Percentiles rank a stretch among this genome's conserved stretches.
Evolutionary conservation across 441 rosid species (phyloP).

Genomic region (Pelargonium citronellum): DNA sequence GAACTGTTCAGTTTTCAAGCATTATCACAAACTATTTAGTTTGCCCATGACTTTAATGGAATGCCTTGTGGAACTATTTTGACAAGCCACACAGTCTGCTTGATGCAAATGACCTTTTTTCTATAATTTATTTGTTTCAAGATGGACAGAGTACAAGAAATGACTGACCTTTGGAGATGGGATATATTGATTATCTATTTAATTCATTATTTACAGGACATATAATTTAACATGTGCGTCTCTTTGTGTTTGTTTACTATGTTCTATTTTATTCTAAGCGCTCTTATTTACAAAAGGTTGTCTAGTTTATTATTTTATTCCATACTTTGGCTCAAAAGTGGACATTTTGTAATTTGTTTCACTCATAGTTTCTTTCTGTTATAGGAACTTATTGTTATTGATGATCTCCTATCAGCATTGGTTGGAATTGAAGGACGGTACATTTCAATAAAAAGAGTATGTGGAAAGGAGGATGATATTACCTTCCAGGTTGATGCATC

Average conservation of each 20-base stretch:
- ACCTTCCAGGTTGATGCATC: constrained; percentile 79
- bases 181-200: not conserved
- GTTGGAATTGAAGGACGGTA: constrained; percentile 91
- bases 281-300: not conserved
- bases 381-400: constrained; percentile 86
- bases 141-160: not conserved
- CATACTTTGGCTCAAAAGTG: not conserved
- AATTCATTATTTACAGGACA: not conserved
- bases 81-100: too few relatives aligned
- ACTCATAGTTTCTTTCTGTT: constrained; percentile 17
- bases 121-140: not conserved
- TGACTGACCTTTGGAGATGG: not conserved
- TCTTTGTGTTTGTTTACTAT: not conserved
- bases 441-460: constrained; percentile 60
- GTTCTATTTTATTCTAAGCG: too few relatives aligned
- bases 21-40: not conserved
- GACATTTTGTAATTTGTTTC: not conserved
- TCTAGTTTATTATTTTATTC: not conserved
- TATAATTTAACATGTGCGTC: not conserved
- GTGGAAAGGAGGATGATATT: constrained; percentile 54
- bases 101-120: not conserved
- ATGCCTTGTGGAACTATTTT: too few relatives aligned
- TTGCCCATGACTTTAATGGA: too few relatives aligned
- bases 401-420: constrained; percentile 84
- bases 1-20: too few relatives aligned